Base-by-base conservation (phyloP, 805 yeast species). In the Cyberlindnera saturnus region DNA sequence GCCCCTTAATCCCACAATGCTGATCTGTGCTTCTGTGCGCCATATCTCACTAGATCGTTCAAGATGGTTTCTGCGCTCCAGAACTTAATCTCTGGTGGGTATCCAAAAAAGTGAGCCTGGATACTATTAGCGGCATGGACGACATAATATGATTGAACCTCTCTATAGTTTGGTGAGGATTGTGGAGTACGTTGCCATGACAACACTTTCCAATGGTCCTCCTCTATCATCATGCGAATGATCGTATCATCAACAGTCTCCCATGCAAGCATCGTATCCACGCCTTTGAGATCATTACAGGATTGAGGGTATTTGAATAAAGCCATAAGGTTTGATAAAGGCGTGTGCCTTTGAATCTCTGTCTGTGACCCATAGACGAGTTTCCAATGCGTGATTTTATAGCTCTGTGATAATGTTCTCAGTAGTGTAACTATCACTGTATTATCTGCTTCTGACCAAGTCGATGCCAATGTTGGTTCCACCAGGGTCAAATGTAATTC, bases 61-160 rank as follows among this genome's bases (percentile, higher is more conserved):
- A 37, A 20, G 9, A 37, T 16, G 14, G 39, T 28, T 17, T 37
- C 39, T 10, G 28, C n/a, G 15, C 39, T 37, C 39, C 33, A 37
- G 15, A 17, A 15, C 15, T 16, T 14, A n/a, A 10, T 14, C 11
- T 17, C 38, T 13, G 6, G n/a, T 2, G 14, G 16, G 32, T 16
- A 14, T 5, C 20, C 38, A 5, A 9, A n/a, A 7, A 15, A 14
- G 23, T 20, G n/a, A 9, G 20, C 31, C 23, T n/a, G 13, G 18
- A 15, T 15, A 18, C 32, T 36, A 17, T 28, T 28, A 5, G n/a
- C 32, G 13, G n/a, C 15, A n/a, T 23, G 38, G 6, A 36, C 5
- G 17, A 36, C 33, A 29, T 17, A 15, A 16, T 29, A 37, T 33
- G 26, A 19, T 6, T 6, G 11, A 14, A 17, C 13, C 14, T 11